Evolutionary conservation across 495 filamentous ascomycete species (phyloP).

Genomic region (Annulohypoxylon bovei): DNA sequence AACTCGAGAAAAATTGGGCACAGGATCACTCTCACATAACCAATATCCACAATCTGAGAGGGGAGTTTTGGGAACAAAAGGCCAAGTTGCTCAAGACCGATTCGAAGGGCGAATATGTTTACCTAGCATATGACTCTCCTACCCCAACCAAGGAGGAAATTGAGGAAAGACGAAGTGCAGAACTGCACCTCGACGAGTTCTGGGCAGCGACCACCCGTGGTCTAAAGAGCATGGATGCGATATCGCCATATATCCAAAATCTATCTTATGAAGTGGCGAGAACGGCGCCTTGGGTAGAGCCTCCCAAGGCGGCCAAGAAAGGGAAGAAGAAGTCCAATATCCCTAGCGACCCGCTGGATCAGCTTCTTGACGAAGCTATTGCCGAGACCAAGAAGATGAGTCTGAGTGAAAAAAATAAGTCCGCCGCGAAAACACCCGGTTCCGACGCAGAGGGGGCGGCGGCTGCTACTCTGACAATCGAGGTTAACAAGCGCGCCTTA

Average conservation of each 20-base stretch:
- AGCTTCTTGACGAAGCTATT: not conserved
- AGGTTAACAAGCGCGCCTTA: slow-evolving; percentile 21
- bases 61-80: not conserved
- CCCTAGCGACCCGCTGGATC: not conserved
- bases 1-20: not conserved
- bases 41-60: not conserved
- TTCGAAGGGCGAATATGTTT: not conserved
- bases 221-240: not conserved
- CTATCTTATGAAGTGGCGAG: not conserved
- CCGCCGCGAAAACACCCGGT: too few relatives aligned
- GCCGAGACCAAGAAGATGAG: not conserved
- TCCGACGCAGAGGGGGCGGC: not conserved
- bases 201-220: not conserved
- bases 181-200: not conserved
- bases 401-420: not conserved
- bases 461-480: not conserved
- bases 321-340: not conserved
- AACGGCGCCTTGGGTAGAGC: slow-evolving; percentile 11
- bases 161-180: not conserved
- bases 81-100: not conserved
- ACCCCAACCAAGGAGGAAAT: not conserved
- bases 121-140: not conserved
- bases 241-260: not conserved
- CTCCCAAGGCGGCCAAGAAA: not conserved
- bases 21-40: not conserved